phyloP scores from a whole-genome alignment of 192 early-diverging fungal genomes.

The Podila epicladia region DNA sequence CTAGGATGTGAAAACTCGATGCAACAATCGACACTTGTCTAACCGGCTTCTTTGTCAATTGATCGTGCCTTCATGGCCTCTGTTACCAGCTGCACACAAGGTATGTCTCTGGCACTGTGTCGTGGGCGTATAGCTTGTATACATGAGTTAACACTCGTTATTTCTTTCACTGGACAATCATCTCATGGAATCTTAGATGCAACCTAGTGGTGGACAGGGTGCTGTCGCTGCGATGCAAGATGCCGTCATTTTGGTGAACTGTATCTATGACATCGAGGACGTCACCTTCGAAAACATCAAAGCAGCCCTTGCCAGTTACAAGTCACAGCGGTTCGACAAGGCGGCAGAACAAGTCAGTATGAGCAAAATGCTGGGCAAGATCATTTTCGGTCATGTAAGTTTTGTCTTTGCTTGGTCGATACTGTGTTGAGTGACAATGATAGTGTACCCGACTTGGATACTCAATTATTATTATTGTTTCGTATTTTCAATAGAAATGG shows the following conservation, averaged over 20 bases:
- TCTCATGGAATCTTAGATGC: neutral
- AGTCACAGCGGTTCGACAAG: too few species aligned
- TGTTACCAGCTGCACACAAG: constrained; percentile 8
- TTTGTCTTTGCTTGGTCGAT: too few species aligned
- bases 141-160: neutral
- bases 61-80: neutral
- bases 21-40: neutral
- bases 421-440: too few species aligned
- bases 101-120: neutral
- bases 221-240: constrained; percentile 13
- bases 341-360: too few species aligned
- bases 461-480: too few species aligned
- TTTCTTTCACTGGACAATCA: neutral
- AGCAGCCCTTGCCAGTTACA: too few species aligned
- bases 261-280: constrained; percentile 4
- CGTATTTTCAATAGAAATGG: too few species aligned
- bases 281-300: neutral
- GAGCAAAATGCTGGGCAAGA: too few species aligned
- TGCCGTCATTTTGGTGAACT: constrained; percentile 8
- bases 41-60: neutral
- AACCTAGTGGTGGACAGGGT: constrained; percentile 6
- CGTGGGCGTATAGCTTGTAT: neutral
- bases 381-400: too few species aligned
- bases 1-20: neutral
- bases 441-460: too few species aligned